Base-by-base conservation (phyloP, 768 basidiomycete genomes). In the Leccinellum rugosiceps region DNA sequence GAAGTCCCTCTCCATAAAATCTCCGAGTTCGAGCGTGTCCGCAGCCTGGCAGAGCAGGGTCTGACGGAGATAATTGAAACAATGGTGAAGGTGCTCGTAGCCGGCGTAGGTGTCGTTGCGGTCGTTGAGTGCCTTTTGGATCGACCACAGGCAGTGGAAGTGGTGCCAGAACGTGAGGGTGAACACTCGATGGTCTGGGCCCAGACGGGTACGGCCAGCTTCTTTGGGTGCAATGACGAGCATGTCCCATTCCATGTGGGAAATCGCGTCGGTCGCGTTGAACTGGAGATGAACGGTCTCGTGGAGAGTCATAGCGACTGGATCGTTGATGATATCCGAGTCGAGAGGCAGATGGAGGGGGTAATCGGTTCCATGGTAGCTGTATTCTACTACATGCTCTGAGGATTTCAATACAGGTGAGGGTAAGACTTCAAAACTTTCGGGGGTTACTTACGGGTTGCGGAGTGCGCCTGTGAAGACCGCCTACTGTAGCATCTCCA, bases 61-160 rank as follows among this genome's bases (percentile, higher is more conserved):
- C 21, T 62, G 60, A 1, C 61, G 61, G 3, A 62, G 30, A 38
- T 62, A 62, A 2, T 62, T 62, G 43, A 62, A 53, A 25, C 61
- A 63, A 21, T 62, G 61, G 8, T 62, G 61, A 0, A 62, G 30
- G 11, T 62, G 61, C 4, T 11, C 55, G 43, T 62, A 58, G 6
- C 41, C 48, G 2, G 51, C 61, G 23, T 50, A 58, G 1, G 34
- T 30, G 8, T 63, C 61, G 2, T 58, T 30, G 23, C 17, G 61
- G 35, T 62, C 61, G 7, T 62, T 53, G 2, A 62, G 6, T 6
- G 60, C 61, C 43, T 26, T 50, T 9, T 58, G 61, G 17, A 62
- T 58, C 4, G 55, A 62, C 61, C 61, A 62, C 19, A 58, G 19
- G 31, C 61, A 62, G 25, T 62, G 61, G 35, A 63, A 46, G 8